These are phyloP conservation scores for Aspergillus pseudonomiae DNA, from an alignment of 2,329 filamentous ascomycete species.

Conservation along the genomic window DNA sequence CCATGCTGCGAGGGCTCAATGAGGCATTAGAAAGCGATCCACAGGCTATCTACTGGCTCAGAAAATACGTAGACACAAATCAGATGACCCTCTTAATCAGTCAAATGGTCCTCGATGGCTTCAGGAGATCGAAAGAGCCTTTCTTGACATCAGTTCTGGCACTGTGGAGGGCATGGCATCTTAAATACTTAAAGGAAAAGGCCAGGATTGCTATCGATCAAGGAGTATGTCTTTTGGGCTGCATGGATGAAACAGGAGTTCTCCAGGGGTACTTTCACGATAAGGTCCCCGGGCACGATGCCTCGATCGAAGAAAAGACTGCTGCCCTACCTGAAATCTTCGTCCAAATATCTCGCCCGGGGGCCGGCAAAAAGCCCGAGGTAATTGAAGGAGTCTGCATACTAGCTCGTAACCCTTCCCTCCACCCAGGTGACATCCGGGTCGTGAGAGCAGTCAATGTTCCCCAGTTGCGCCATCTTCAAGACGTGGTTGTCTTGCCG, in stretches of 20 bases:
- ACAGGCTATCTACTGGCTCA: constrained; percentile 69
- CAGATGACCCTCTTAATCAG: constrained; percentile 75
- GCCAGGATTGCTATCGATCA: constrained; percentile 79
- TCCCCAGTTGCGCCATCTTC: constrained; percentile 72
- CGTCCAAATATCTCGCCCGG: constrained; percentile 70
- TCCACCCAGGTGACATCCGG: constrained; percentile 90
- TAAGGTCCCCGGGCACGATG: constrained; percentile 40
- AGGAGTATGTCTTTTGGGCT: constrained; percentile 85
- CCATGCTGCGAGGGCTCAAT: constrained; percentile 70
- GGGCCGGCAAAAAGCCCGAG: constrained; percentile 58
- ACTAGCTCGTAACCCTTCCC: constrained; percentile 86
- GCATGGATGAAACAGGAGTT: constrained; percentile 79
- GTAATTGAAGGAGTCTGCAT: constrained; percentile 78
- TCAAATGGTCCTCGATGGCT: constrained; percentile 76
- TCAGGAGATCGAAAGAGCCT: constrained; percentile 74
- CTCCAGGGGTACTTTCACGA: constrained; percentile 71
- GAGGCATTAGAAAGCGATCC: constrained; percentile 67
- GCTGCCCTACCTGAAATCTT: constrained; percentile 80
- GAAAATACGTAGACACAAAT: constrained; percentile 81
- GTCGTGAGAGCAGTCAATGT: constrained; percentile 82
- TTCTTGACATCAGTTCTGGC: constrained; percentile 78
- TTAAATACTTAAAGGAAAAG: constrained; percentile 91
- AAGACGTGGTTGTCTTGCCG: constrained; percentile 85
- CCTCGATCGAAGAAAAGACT: constrained; percentile 46
- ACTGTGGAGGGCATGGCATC: constrained; percentile 85